Evolutionary conservation across 306 rosid species (phyloP).

Genomic region (Cucumis sativus): DNA sequence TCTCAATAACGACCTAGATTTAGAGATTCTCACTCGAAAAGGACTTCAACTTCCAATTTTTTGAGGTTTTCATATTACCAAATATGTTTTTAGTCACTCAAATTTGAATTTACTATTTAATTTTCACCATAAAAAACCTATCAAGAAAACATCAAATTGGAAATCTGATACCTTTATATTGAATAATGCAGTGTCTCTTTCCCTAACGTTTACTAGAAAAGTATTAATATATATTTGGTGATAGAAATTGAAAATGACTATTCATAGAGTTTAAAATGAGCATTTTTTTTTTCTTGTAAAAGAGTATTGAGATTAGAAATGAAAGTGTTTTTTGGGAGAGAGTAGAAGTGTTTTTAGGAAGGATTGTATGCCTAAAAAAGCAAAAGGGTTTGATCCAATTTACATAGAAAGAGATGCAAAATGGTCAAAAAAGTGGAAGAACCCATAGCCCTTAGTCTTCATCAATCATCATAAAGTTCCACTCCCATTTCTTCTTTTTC

Average conservation of each 20-base stretch:
- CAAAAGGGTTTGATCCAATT: background rate
- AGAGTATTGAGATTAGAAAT: background rate
- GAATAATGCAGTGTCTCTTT: too few species aligned
- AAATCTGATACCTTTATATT: too few species aligned
- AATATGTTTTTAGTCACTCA: too few species aligned
- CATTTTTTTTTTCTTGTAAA: background rate
- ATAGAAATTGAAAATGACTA: background rate
- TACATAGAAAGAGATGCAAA: constrained; percentile 6
- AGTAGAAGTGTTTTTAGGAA: background rate
- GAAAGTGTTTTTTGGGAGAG: background rate
- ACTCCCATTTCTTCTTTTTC: background rate
- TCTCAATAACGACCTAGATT: too few species aligned
- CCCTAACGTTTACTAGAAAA: too few species aligned
- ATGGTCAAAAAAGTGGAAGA: constrained; percentile 29
- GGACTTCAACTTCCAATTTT: too few species aligned
- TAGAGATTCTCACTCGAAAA: too few species aligned
- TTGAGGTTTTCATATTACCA: too few species aligned
- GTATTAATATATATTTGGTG: background rate
- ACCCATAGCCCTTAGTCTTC: constrained; percentile 13
- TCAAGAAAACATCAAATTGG: too few species aligned
- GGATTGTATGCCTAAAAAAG: background rate
- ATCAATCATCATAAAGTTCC: constrained; percentile 20
- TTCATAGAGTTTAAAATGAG: background rate
- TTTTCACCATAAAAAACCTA: too few species aligned
- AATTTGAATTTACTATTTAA: too few species aligned